Evolutionary conservation across 208 protist species (phyloP), one percentile per base, ranked within the genome.

Genomic region (Leishmania arabica): DNA sequence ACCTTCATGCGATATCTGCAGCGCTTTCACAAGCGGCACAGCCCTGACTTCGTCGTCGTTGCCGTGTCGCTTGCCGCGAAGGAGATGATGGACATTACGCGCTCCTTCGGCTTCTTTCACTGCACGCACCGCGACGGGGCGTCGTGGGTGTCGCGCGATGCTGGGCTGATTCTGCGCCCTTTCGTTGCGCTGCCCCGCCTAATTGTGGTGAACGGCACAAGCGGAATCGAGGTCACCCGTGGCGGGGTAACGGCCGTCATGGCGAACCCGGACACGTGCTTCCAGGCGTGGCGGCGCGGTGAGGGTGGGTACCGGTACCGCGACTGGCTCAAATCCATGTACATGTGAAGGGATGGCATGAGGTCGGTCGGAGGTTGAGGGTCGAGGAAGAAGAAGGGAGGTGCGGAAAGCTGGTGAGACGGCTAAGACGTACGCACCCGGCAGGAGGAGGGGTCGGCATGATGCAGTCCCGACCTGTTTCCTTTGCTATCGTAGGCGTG

Each of bases 91-190:
- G 89, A 95, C 77, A 70, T 93, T 17, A 90, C 92, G 49, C 85
- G 87, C 15, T 75, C 83, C n/a, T 86, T 91, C 53, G 94, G 94
- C 79, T 97, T 97, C 80, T 96, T 90, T 77, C 94, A 97, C 78
- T 92, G 88, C 79, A 88, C 85, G 7, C 92, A 95, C 77, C 89
- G 90, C 45, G 81, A 95, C 69, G 94, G 94, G 24, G 92, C 89
- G 53, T 91, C 86, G 71, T 95, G 90, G 92, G 89, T 97, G 79
- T 70, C 76, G 81, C 84, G 92, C 21, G 94, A 97, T 77, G 73
- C 86, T 21, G 92, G 92, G 11, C 37, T 97, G 27, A 87, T 88
- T 84, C 56, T 91, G 34, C 73, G 86, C 21, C 85, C 84, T 47
- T 70, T 93, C 4, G 76, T 85, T 47, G 88, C 91, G 51, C 58